Base-by-base conservation (phyloP, 2,329 filamentous ascomycete genomes). In the Furcasterigmium furcatum region DNA sequence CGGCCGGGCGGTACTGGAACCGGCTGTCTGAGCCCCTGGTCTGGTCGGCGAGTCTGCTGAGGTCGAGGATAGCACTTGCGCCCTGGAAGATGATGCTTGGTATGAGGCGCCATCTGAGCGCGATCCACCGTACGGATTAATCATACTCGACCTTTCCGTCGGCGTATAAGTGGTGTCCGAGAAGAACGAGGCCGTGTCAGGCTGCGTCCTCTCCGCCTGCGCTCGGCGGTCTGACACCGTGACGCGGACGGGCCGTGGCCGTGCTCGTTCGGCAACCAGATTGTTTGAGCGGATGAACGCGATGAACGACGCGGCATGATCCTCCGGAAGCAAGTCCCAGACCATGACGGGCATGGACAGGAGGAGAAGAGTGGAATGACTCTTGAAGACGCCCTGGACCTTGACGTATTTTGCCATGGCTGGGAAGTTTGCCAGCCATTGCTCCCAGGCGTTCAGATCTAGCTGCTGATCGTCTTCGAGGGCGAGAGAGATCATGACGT, bases 371-470 rank as follows among this genome's bases (percentile, higher is more conserved):
- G 76, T 82, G 1, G 79, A 82, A 53, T 82, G 77, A 41, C 79
- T 82, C 55, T 79, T 80, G 59, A 82, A 83, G 1, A 81, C 71
- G 9, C 77, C 79, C 53, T 83, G 78, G 6, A 83, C 72, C 54
- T 80, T 80, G 58, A 80, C 77, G 50, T 80, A 77, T 52, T 77
- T 81, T 35, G 78, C 78, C 45, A 82, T 63, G 3, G 76, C 73
- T 1, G 79, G 79, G 49, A 82, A 80, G 16, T 67, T 70, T 22
- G 67, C 61, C 4, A 82, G 66, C 78, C 79, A 82, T 45, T 73
- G 69, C 54, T 81, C 72, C 77, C 79, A 82, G 5, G 76, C 76
- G 46, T 76, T 72, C n/a, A 83, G 62, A 39, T 82, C 78, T 1
- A 81, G 59, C 13, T 67, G 64, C 50, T 81, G 77, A 43, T 82